phyloP scores from a whole-genome alignment of 2,329 filamentous ascomycete species.

The Ilyonectria sp. region DNA sequence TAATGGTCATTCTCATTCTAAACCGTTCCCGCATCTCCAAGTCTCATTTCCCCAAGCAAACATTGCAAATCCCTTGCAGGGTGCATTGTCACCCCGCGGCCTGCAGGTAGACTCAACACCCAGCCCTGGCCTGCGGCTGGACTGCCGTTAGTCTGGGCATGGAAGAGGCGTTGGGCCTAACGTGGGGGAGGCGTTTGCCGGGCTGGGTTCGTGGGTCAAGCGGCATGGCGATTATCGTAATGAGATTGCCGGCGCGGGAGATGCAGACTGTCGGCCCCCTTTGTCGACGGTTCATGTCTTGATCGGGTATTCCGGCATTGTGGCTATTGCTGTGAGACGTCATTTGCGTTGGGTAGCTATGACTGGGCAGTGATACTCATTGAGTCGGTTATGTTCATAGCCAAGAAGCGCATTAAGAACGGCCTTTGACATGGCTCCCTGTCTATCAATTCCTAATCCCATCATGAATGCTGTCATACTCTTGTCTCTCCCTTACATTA shows the following conservation, averaged over 20 bases:
- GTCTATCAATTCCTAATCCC: neutral
- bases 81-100: no score
- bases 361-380: neutral
- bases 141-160: neutral
- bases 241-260: neutral
- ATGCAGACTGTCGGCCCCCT: neutral
- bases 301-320: neutral
- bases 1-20: slow-evolving; percentile 14
- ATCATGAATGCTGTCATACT: neutral
- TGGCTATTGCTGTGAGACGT: neutral
- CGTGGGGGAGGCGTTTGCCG: slow-evolving; percentile 19
- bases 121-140: neutral
- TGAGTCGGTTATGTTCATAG: neutral
- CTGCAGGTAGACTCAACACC: neutral
- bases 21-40: neutral
- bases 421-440: no score
- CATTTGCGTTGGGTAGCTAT: neutral
- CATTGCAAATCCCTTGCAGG: neutral
- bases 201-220: neutral
- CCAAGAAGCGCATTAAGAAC: no score
- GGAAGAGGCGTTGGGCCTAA: neutral
- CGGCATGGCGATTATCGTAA: slow-evolving; percentile 10
- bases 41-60: neutral
- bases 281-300: neutral
- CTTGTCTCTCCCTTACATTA: neutral